Evolutionary conservation across 2,329 filamentous ascomycete genomes (phyloP).

Genomic region (Aureobasidium zeae): DNA sequence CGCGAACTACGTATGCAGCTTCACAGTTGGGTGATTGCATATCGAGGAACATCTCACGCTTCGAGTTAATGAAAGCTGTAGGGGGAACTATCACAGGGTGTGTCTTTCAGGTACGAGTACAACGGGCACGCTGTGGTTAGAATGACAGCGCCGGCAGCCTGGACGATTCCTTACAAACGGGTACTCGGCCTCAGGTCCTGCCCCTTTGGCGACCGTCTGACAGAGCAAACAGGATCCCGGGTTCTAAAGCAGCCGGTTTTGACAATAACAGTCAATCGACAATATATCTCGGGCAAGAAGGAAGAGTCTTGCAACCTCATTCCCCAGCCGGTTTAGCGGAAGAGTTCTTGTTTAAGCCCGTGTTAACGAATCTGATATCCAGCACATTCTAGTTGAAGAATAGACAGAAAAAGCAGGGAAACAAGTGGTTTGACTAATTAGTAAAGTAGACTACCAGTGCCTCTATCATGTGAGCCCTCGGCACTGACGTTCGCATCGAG

Average conservation of each 20-base stretch:
- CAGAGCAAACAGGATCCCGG: background rate
- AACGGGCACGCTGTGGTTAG: too few relatives aligned
- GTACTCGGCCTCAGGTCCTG: background rate
- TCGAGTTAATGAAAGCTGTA: slow-evolving; percentile 1
- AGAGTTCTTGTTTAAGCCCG: slow-evolving; percentile 11
- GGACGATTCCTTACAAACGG: slow-evolving; percentile 11
- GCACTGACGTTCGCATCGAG: background rate
- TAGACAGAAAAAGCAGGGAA: too few relatives aligned
- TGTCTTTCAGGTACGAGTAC: too few relatives aligned
- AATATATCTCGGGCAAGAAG: background rate
- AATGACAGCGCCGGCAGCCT: too few relatives aligned
- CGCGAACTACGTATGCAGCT: slow-evolving; percentile 12
- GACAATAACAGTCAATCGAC: slow-evolving; percentile 5
- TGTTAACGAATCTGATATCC: too few relatives aligned
- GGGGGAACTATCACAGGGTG: slow-evolving; percentile 7
- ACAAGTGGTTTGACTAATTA: slow-evolving; percentile 2
- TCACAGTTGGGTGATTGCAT: slow-evolving; percentile 5
- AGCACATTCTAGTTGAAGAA: slow-evolving; percentile 6
- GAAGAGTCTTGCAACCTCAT: slow-evolving; percentile 8
- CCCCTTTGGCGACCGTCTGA: slow-evolving; percentile 6
- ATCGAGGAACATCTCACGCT: background rate
- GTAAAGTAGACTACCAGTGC: too few relatives aligned
- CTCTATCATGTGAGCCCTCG: slow-evolving; percentile 2
- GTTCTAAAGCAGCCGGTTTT: background rate
- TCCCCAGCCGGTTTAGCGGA: slow-evolving; percentile 2